Evolutionary conservation across 768 basidiomycete species (phyloP).

Genomic region (Megacollybia marginata): DNA sequence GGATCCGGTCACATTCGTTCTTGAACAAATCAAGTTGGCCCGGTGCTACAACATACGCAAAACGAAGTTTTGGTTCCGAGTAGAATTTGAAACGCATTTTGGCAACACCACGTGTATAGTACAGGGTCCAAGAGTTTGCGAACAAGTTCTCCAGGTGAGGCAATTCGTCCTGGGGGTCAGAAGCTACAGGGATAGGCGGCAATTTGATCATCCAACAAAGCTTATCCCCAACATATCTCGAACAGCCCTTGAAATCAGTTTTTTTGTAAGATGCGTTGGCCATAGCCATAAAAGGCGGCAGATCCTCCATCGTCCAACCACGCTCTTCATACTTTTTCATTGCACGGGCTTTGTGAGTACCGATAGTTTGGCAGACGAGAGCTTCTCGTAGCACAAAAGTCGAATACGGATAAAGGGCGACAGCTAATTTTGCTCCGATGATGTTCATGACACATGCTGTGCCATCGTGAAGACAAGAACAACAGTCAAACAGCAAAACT

Average conservation of each 20-base stretch:
- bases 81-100: too few species aligned
- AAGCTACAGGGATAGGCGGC: background rate
- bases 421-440: slow-evolving; percentile 23
- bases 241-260: background rate
- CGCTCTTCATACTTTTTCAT: background rate
- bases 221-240: background rate
- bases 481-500: slow-evolving; percentile 5
- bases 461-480: background rate
- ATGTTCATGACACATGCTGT: slow-evolving; percentile 28
- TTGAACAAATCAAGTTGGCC: too few species aligned
- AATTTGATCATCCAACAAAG: background rate
- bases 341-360: background rate
- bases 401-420: slow-evolving; percentile 23
- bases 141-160: too few species aligned
- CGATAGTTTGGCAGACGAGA: background rate
- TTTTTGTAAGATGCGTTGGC: background rate
- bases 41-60: too few species aligned
- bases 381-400: slow-evolving; percentile 20
- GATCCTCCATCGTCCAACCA: background rate
- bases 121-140: too few species aligned
- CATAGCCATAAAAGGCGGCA: background rate
- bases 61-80: too few species aligned
- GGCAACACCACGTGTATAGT: too few species aligned
- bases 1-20: too few species aligned
- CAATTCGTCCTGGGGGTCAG: too few species aligned